Percentiles rank a stretch among this genome's conserved stretches.
These are phyloP conservation scores for Panicum hallii DNA, from an alignment of 202 grass and related monocot genomes.

Conservation along the genomic window DNA sequence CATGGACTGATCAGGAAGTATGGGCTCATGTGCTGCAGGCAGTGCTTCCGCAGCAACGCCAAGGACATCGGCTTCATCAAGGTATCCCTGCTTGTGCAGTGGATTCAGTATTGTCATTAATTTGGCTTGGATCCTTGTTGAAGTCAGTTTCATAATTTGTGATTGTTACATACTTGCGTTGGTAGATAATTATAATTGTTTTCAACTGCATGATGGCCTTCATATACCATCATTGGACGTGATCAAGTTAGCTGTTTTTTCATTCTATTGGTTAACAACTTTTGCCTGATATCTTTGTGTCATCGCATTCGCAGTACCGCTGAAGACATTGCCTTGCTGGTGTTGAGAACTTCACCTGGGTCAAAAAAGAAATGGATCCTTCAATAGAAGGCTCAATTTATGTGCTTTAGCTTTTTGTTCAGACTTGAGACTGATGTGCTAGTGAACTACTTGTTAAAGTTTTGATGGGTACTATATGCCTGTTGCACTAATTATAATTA, in stretches of 20 bases:
- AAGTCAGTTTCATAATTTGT: not conserved
- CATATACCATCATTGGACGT: too few species aligned
- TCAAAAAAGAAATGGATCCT: conserved; percentile 14
- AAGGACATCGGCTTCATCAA: conserved; percentile 98
- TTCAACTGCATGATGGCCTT: not conserved
- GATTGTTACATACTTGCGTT: not conserved
- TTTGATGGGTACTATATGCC: conserved; percentile 22
- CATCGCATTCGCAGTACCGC: conserved; percentile 56
- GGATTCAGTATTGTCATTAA: not conserved
- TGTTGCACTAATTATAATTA: conserved; percentile 25
- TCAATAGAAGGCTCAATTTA: conserved; percentile 21
- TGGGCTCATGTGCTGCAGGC: conserved; percentile 90
- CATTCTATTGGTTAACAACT: not conserved
- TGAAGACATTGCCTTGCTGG: conserved; percentile 27
- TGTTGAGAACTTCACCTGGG: not conserved
- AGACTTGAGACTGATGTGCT: conserved; percentile 10
- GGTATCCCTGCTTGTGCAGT: conserved; percentile 37
- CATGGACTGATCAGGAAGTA: conserved; percentile 95
- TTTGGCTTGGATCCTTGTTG: not conserved
- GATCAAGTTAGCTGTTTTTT: not conserved
- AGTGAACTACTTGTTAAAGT: conserved; percentile 30
- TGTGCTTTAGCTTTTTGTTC: conserved; percentile 36
- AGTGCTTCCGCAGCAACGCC: conserved; percentile 90
- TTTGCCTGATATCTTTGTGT: not conserved
- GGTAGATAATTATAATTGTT: not conserved